Base-by-base conservation (phyloP, 2,329 filamentous ascomycete species). In the Fusarium duplospermum region DNA sequence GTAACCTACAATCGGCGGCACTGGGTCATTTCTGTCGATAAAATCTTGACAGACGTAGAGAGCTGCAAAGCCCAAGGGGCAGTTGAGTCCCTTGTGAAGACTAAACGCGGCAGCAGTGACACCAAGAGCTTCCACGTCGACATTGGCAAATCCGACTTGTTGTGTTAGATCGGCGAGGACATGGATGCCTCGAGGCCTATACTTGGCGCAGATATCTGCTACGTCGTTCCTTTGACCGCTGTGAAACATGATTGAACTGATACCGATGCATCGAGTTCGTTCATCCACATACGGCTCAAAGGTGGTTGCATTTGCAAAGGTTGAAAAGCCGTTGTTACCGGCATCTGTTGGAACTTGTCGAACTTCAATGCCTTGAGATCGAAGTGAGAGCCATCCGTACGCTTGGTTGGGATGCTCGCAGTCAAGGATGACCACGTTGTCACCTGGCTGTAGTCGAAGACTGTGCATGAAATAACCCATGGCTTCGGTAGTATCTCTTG, bases 241-340 rank as follows among this genome's bases (percentile, higher is more conserved):
- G 62, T 82, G 80, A 64, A 82, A 82, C 74, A 81, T 79, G 36
- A 82, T 59, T 6, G 81, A 81, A 60, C 77, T 80, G 18, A 82
- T 50, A 1, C 80, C 80, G 31, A 82, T 78, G 14, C 77, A 79
- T 6, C 76, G 70, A 1, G 81, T 82, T 24, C 77, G 66, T 0
- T 60, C 66, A 63, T 82, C 81, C 9, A 82, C 78, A 33, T 66
- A 80, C 2, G 80, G 77, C 4, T 72, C 73, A 31, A 82, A 79
- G 5, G 67, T 64, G 2, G 42, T 38, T 7, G 67, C 67, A 18
- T 67, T 70, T 3, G 67, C 67, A 1, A 60, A 24, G 4, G 36
- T 60, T 31, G 61, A 65, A 11, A 67, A 50, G 9, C 52, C 42
- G 2, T 24, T 40, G 20, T 24, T 57, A 4, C 64, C 47, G 16